Conservation (phyloP, 129 eudicot species). For the Silybum marianum region DNA sequence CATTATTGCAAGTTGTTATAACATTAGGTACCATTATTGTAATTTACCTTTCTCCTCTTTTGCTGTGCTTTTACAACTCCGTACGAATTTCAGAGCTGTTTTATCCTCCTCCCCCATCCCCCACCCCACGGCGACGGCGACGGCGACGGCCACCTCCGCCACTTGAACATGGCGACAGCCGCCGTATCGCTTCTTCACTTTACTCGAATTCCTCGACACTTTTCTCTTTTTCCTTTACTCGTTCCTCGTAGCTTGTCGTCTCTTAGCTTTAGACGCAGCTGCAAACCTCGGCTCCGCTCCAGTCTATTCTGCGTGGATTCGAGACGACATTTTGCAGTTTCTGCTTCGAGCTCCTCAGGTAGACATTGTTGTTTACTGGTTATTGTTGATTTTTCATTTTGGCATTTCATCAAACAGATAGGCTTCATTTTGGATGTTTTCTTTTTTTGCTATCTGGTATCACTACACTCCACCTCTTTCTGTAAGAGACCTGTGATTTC, state of each 20-base stretch:
- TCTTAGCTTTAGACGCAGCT: constrained; percentile 23
- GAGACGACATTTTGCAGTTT: constrained; percentile 10
- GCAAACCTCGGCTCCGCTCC: constrained; percentile 27
- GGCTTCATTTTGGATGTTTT: not conserved
- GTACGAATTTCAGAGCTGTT: not conserved
- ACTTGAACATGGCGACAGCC: constrained; percentile 27
- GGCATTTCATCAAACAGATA: constrained; percentile 28
- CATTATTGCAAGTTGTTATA: not conserved
- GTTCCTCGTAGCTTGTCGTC: constrained; percentile 20
- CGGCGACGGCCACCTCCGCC: constrained; percentile 4
- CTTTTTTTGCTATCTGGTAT: not conserved
- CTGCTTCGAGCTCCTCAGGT: constrained; percentile 35
- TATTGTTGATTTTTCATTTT: constrained; percentile 12
- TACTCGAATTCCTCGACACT: constrained; percentile 23
- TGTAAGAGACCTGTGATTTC: not conserved
- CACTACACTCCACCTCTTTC: not conserved
- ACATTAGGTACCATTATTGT: not conserved
- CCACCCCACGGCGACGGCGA: constrained; percentile 7
- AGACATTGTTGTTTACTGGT: not conserved
- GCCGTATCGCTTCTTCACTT: constrained; percentile 29
- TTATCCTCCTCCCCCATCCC: constrained; percentile 21
- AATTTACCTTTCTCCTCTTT: not conserved
- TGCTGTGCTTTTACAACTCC: not conserved
- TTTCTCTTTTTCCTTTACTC: constrained; percentile 17
- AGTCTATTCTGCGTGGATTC: constrained; percentile 16